Base-by-base conservation (phyloP, 2,329 filamentous ascomycete species). In the Venturia oleaginea region DNA sequence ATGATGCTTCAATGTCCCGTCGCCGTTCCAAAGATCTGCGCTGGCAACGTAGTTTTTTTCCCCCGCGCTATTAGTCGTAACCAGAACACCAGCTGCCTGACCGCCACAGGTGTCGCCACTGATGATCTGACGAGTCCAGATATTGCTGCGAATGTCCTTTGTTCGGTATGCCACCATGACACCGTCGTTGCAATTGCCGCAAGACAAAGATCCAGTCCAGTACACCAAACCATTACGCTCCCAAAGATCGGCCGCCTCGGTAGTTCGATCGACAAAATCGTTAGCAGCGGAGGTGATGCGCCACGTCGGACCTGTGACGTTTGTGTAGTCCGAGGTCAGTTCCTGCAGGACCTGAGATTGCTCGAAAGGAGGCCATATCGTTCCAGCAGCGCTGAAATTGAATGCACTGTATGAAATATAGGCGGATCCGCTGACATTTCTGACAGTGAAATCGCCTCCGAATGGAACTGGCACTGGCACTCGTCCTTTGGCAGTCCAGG, bases 111-210 rank as follows among this genome's bases (percentile, higher is more conserved):
- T 62, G 30, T 62, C 61, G 30, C 38, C 24, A 22, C 37, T 43
- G 30, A 62, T 54, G 42, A 62, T 62, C 32, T 62, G 61, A 1
- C 61, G 61, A 10, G 40, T 46, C 61, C 61, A 62, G n/a, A 51
- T 24, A 27, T 51, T 51, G 42, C 43, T 62, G 24, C 61, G 38
- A 17, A 62, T 46, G 13, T 62, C 61, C 17, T 37, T 46, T 22
- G 61, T 62, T 30, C 61, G 61, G 34, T 62, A 62, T 32, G 34
- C 43, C 34, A 62, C 42, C 40, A 62, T 46, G 4, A 62, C 10
- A 34, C 61, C 61, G 15, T 62, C 61, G 13, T 62, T 62, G 24
- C 61, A 62, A n/a, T 62, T 62, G 8, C 61, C 61, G 15, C 61
- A 62, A 32, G 61, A 46, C 42, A 42, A 11, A 11, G 61, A 62